Evolutionary conservation across 2,329 filamentous ascomycete species (phyloP).

Genomic region (Orbilia javanica): DNA sequence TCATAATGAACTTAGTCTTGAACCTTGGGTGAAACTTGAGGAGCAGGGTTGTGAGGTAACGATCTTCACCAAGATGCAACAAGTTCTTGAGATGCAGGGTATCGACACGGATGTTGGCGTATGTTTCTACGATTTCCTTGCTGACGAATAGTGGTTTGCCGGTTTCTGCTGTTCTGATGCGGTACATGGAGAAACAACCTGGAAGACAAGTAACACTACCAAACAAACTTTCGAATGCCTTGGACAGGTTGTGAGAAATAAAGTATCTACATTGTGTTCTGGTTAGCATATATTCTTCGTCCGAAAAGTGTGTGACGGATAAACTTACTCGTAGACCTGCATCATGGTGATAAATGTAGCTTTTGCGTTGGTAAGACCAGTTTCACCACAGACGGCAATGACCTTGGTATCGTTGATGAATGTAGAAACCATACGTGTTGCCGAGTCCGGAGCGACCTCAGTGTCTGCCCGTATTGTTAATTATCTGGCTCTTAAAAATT

Average conservation of each 20-base stretch:
- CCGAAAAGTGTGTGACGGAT: not conserved
- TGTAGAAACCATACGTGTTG: constrained; percentile 88
- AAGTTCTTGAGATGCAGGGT: constrained; percentile 99
- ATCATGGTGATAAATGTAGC: constrained; percentile 97
- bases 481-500: not conserved
- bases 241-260: constrained; percentile 96
- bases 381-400: constrained; percentile 96
- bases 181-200: constrained; percentile 99
- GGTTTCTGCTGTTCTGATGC: constrained; percentile 91
- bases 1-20: constrained; percentile 97
- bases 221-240: constrained; percentile 97
- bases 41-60: constrained; percentile 93
- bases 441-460: constrained; percentile 88
- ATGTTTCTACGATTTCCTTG: constrained; percentile 86
- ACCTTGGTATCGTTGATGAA: constrained; percentile 92
- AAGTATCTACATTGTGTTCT: constrained; percentile 74
- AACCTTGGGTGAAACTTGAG: constrained; percentile 92
- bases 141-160: constrained; percentile 98
- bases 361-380: constrained; percentile 90
- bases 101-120: constrained; percentile 93
- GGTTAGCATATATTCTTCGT: constrained; percentile 27
- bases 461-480: constrained; percentile 74
- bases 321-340: constrained; percentile 84
- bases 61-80: constrained; percentile 95
- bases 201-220: constrained; percentile 97